Conservation (phyloP, 2,329 filamentous ascomycete species). For the Verticillium isaacii region DNA sequence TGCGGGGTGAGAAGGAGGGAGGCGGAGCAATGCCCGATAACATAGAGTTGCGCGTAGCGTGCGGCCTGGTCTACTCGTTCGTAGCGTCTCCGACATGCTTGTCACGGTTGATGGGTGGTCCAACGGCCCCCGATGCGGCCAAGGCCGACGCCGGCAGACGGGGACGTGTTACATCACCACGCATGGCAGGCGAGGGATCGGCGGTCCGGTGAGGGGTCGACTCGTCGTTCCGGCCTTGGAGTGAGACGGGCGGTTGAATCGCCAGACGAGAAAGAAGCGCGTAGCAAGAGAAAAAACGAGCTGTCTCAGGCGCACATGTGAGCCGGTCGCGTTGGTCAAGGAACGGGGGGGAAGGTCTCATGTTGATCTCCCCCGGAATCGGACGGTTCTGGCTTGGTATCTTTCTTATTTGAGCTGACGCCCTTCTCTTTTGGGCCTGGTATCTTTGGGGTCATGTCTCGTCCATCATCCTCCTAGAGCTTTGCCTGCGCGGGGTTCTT, state of each 20-base stretch:
- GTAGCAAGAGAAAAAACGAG: no score
- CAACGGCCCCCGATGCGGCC: neutral
- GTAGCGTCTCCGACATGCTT: no score
- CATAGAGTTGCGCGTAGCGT: neutral
- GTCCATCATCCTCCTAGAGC: neutral
- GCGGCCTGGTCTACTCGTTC: neutral
- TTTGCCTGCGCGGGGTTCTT: constrained; percentile 23
- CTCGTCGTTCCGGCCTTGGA: neutral
- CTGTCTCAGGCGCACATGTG: neutral
- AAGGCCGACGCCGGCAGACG: neutral
- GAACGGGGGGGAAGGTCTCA: neutral
- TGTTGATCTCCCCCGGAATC: neutral
- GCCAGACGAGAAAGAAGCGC: neutral
- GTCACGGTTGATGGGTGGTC: neutral
- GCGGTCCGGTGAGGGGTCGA: neutral
- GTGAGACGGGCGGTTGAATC: neutral
- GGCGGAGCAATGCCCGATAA: neutral
- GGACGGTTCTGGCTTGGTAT: neutral
- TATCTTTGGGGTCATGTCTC: neutral
- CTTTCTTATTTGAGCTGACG: neutral
- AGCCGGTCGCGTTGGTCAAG: neutral
- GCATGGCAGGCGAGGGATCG: neutral
- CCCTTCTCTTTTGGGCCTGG: neutral
- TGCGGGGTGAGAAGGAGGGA: neutral
- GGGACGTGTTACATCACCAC: neutral